Evolutionary conservation across 495 filamentous ascomycete species (phyloP), one percentile per base, ranked within the genome.

Genomic region (Penicillium manginii): DNA sequence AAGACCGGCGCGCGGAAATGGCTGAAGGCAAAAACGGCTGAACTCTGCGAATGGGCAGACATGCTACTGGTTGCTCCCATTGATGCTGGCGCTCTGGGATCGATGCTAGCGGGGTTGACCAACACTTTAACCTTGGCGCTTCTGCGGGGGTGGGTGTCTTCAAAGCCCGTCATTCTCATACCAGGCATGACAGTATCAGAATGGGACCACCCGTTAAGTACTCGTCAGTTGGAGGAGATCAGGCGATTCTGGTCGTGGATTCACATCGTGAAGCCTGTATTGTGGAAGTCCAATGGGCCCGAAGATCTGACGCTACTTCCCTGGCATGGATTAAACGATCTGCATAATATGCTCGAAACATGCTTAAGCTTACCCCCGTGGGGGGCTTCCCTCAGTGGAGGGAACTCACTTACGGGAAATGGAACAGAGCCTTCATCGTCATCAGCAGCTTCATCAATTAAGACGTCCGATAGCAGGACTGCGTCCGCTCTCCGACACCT

Each of bases 151-250:
- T 96, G 91, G 91, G 86, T 92, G 56, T 88, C 90, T 4, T 84
- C 85, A 2, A 94, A 94, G 74, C 87, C 91, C 61, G 90, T 93
- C 18, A 71, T 93, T 47, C 73, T 96, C 18, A 84, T 94, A 14
- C 91, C 91, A 0, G 89, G 87, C 45, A 93, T 96, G 91, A 90
- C 88, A 6, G 81, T 81, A 6, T 78, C 86, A 54, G 88, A 90
- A 84, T 96, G 91, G 91, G 85, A 92, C 67, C 89, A 93, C 64
- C 91, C 91, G 14, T 85, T 93, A 74, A 93, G 87, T 19, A 87
- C 86, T 71, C 86, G 89, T 63, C 91, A 96, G 67, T 81, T 94
- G 40, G 85, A 84, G 66, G 93, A 93, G 67, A 85, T 94, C 42
- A 79, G 84, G 43, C 80, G 84, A 51, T 91, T 88, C 62, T 94